Evolutionary conservation across 768 basidiomycete species (phyloP).

Genomic region (Amanita inopinata): DNA sequence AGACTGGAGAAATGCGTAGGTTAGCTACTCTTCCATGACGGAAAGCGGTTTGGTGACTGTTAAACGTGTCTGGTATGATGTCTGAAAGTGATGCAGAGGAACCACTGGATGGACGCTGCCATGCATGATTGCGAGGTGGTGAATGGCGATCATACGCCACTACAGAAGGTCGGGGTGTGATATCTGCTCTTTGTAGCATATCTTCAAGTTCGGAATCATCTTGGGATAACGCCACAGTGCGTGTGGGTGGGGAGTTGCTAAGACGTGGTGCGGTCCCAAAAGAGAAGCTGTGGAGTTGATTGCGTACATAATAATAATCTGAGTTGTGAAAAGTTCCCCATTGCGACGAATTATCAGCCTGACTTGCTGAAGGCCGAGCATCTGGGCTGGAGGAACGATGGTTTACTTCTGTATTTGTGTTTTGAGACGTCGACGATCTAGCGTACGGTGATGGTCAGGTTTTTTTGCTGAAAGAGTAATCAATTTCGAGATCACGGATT

Average conservation of each 20-base stretch:
- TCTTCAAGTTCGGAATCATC: constrained; percentile 31
- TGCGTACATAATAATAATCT: constrained; percentile 29
- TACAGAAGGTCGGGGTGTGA: constrained; percentile 43
- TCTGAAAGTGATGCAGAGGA: constrained; percentile 12
- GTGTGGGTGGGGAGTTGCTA: constrained; percentile 20
- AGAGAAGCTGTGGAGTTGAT: constrained; percentile 35
- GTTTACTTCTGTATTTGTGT: neutral
- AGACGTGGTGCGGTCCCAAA: constrained; percentile 33
- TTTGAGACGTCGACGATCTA: neutral
- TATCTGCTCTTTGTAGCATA: constrained; percentile 25
- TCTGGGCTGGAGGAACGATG: neutral
- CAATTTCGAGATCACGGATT: too few relatives aligned
- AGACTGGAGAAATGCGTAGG: constrained; percentile 19
- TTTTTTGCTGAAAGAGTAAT: neutral
- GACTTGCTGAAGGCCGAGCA: neutral
- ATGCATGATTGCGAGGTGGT: constrained; percentile 22
- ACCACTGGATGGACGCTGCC: constrained; percentile 17
- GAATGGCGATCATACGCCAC: constrained; percentile 19
- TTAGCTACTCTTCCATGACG: too few relatives aligned
- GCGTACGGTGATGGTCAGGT: neutral
- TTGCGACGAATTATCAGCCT: neutral
- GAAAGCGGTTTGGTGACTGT: too few relatives aligned
- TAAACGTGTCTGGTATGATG: neutral
- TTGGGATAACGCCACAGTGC: constrained; percentile 20
- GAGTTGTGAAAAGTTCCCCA: neutral